A percentile compares a stretch with the other conserved stretches of the same genome.
Evolutionary conservation across 768 basidiomycete species (phyloP).

Genomic region (Vishniacozyma victoriae): DNA sequence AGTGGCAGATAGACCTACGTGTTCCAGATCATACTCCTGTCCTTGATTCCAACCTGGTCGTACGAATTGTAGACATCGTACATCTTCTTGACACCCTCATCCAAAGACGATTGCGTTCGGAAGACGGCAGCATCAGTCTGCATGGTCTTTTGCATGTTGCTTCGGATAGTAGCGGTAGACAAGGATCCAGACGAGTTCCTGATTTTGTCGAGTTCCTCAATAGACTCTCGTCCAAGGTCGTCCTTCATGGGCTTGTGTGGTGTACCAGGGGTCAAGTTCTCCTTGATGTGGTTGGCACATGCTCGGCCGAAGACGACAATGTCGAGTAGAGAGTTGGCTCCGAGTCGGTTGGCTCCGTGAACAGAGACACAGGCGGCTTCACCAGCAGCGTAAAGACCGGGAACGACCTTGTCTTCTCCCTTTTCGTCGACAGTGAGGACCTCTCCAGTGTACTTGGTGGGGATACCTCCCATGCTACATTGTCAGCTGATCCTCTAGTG

Average conservation of each 20-base stretch:
- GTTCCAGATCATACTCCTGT: constrained; percentile 99
- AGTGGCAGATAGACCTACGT: constrained; percentile 65
- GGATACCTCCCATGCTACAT: constrained; percentile 89
- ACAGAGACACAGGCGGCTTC: constrained; percentile 99
- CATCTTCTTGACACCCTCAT: constrained; percentile 87
- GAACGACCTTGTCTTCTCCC: constrained; percentile 89
- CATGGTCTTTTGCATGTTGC: constrained; percentile 99
- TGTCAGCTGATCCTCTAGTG: background rate
- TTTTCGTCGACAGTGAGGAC: constrained; percentile 79
- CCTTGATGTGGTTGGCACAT: constrained; percentile 95
- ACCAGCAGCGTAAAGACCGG: constrained; percentile 95
- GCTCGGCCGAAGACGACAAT: constrained; percentile 99
- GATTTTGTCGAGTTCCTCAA: constrained; percentile 76
- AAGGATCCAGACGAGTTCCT: constrained; percentile 74
- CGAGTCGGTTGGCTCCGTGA: constrained; percentile 97
- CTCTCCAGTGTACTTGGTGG: constrained; percentile 96
- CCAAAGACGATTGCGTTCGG: constrained; percentile 82
- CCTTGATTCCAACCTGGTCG: constrained; percentile 89
- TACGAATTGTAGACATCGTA: constrained; percentile 79
- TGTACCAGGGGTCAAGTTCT: constrained; percentile 79
- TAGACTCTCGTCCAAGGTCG: constrained; percentile 74
- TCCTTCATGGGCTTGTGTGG: constrained; percentile 82
- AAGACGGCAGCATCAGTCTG: constrained; percentile 97
- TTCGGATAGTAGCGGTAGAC: constrained; percentile 80
- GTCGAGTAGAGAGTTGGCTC: constrained; percentile 96